A percentile compares a stretch with the other conserved stretches of the same genome.
phyloP scores from a whole-genome alignment of 2,329 filamentous ascomycete genomes.

The Fusarium redolens region DNA sequence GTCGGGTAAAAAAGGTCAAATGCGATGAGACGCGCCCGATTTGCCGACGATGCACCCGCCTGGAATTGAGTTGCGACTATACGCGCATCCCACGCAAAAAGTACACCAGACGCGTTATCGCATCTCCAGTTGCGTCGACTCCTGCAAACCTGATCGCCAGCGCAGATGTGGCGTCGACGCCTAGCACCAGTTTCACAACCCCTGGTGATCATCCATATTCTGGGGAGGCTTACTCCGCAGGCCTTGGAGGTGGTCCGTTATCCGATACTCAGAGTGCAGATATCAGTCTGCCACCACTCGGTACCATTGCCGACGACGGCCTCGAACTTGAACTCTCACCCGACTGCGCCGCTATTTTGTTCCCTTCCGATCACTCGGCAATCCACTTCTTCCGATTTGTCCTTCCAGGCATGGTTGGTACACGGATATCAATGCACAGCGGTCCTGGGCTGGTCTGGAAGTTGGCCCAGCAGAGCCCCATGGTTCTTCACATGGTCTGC shows the following conservation, averaged over 20 bases:
- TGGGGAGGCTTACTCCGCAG: neutral
- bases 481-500: neutral
- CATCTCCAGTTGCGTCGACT: neutral
- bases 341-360: neutral
- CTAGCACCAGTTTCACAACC: neutral
- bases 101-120: neutral
- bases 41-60: neutral
- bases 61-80: neutral
- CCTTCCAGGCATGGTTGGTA: neutral
- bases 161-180: neutral
- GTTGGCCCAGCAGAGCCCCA: neutral
- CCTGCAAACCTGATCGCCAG: neutral
- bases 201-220: fast-evolving
- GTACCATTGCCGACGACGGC: neutral
- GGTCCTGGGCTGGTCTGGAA: neutral
- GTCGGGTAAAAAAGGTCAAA: neutral
- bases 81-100: neutral
- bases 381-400: constrained; percentile 4
- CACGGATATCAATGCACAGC: neutral
- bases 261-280: neutral
- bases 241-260: neutral
- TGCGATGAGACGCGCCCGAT: neutral
- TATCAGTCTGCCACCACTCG: neutral
- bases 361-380: neutral
- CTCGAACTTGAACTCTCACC: neutral